These are phyloP conservation scores for Penstemon davidsonii DNA, from an alignment of 257 asterid genomes.

Conservation along the genomic window DNA sequence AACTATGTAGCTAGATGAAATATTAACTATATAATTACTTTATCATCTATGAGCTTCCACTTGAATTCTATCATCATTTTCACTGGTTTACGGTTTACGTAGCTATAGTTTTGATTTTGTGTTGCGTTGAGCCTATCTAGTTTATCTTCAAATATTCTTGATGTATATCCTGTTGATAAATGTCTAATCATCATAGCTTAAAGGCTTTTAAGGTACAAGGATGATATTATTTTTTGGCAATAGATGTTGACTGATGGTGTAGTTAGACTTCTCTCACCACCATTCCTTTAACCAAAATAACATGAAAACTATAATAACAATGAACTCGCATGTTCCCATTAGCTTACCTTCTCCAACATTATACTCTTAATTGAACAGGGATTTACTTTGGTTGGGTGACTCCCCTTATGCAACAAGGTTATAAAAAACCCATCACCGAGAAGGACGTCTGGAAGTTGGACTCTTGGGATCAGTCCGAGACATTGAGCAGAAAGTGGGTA, in stretches of 20 bases:
- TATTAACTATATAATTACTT: background rate
- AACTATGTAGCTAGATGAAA: background rate
- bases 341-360: constrained; percentile 7
- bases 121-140: background rate
- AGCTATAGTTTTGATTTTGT: background rate
- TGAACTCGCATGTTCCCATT: background rate
- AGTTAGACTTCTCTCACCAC: background rate
- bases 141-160: constrained; percentile 3
- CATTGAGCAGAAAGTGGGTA: constrained; percentile 57
- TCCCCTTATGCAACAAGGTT: constrained; percentile 83
- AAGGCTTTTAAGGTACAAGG: background rate
- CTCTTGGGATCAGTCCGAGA: constrained; percentile 78
- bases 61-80: constrained; percentile 1
- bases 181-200: background rate
- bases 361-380: constrained; percentile 36
- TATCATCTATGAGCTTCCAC: background rate
- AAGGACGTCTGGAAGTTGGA: constrained; percentile 88
- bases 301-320: background rate
- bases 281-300: constrained; percentile 10
- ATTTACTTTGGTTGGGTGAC: constrained; percentile 81
- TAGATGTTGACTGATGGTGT: background rate
- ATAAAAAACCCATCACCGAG: constrained; percentile 67
- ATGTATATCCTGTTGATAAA: background rate
- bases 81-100: background rate
- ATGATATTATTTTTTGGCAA: background rate